A percentile compares a stretch with the other conserved stretches of the same genome.
Conservation (phyloP, 2,329 filamentous ascomycete genomes). For the Magnaporthiopsis rhizophila region DNA sequence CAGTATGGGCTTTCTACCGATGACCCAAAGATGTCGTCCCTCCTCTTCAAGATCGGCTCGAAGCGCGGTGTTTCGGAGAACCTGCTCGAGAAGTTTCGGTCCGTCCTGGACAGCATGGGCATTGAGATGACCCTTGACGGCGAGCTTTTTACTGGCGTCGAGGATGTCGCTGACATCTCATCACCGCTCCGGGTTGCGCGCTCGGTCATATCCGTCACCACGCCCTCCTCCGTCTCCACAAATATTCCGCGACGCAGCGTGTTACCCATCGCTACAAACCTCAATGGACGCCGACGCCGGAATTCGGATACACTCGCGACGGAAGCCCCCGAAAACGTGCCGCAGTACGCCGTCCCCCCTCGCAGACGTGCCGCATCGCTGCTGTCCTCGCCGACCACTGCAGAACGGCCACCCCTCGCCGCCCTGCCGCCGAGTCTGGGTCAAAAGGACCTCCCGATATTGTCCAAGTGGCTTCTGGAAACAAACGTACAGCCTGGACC, state of each 20-base stretch:
- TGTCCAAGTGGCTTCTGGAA: conserved; percentile 5
- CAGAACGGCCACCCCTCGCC: background rate
- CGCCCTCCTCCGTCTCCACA: background rate
- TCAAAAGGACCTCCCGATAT: conserved; percentile 3
- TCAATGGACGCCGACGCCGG: conserved; percentile 2
- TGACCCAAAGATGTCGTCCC: conserved; percentile 61
- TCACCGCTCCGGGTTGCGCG: conserved; percentile 4
- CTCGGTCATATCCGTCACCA: background rate
- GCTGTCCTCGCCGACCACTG: background rate
- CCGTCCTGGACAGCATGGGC: conserved; percentile 56
- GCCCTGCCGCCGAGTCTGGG: conserved; percentile 1
- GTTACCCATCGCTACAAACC: conserved; percentile 1
- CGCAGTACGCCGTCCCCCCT: background rate
- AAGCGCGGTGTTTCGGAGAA: conserved; percentile 43
- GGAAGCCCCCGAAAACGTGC: background rate
- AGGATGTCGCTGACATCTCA: background rate
- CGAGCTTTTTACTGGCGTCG: background rate
- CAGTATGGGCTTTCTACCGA: conserved; percentile 63
- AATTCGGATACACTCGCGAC: background rate
- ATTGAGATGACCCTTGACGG: conserved; percentile 6
- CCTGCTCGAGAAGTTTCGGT: conserved; percentile 62
- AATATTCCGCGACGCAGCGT: background rate
- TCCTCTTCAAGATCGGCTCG: conserved; percentile 72
- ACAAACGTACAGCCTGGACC: background rate
- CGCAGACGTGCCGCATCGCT: conserved; percentile 1